Evolutionary conservation across 257 asterid genomes (phyloP).

Genomic region (Sherardia arvensis): DNA sequence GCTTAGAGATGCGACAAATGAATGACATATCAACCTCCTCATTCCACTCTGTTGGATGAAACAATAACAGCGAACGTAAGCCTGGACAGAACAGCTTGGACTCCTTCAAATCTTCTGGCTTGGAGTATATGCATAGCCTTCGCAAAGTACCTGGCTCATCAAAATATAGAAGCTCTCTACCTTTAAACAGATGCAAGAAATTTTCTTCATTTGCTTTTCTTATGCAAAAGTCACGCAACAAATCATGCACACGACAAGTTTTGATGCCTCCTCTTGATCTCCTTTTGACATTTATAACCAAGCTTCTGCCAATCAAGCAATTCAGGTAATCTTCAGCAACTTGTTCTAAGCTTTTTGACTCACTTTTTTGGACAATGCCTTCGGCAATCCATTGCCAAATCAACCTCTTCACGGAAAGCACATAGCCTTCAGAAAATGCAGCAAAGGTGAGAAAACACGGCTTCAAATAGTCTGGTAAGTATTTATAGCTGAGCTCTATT

Average conservation of each 20-base stretch:
- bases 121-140: background rate
- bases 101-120: background rate
- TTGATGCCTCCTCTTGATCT: background rate
- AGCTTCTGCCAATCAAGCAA: background rate
- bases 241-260: constrained; percentile 1
- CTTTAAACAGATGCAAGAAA: background rate
- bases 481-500: background rate
- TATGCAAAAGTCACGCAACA: background rate
- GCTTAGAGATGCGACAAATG: background rate
- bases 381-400: background rate
- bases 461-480: background rate
- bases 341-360: background rate
- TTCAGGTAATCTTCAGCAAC: background rate
- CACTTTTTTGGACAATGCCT: background rate
- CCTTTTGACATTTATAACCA: background rate
- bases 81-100: background rate
- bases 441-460: background rate
- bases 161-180: background rate
- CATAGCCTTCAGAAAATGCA: background rate
- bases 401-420: background rate
- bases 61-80: background rate
- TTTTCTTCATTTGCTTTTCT: constrained; percentile 1
- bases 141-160: background rate
- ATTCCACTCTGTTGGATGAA: background rate
- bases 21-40: background rate